phyloP scores from a whole-genome alignment of 345 rosid genomes.

The Sonneratia alba region DNA sequence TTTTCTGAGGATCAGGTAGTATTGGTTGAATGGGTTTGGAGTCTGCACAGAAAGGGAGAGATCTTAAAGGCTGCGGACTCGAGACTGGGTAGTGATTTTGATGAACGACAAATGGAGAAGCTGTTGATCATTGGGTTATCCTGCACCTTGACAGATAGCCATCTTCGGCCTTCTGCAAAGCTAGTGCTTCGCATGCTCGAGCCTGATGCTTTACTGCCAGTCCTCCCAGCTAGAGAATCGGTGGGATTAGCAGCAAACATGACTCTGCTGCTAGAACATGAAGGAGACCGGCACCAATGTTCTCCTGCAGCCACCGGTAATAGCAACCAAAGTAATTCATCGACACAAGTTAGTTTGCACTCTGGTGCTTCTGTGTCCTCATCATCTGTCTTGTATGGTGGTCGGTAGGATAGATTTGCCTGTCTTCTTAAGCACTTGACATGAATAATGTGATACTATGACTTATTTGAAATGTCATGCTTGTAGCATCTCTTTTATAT shows the following conservation, averaged over 20 bases:
- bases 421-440: no score
- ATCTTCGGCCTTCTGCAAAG: not conserved
- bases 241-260: not conserved
- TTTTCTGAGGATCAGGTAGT: not conserved
- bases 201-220: not conserved
- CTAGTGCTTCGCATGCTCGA: not conserved
- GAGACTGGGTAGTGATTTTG: not conserved
- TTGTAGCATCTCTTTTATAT: no score
- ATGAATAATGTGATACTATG: no score
- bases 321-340: no score
- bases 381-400: no score
- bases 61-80: constrained; percentile 5
- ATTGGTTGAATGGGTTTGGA: not conserved
- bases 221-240: not conserved
- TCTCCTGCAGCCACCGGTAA: no score
- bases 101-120: no score
- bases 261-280: not conserved
- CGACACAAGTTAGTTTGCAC: no score
- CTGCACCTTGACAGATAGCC: constrained; percentile 1
- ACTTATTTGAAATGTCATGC: no score
- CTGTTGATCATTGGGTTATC: constrained; percentile 2
- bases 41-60: not conserved
- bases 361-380: no score
- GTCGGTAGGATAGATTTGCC: no score
- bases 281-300: not conserved